These are phyloP conservation scores for Lentinula lateritia DNA, from an alignment of 768 basidiomycete species.

Conservation along the genomic window DNA sequence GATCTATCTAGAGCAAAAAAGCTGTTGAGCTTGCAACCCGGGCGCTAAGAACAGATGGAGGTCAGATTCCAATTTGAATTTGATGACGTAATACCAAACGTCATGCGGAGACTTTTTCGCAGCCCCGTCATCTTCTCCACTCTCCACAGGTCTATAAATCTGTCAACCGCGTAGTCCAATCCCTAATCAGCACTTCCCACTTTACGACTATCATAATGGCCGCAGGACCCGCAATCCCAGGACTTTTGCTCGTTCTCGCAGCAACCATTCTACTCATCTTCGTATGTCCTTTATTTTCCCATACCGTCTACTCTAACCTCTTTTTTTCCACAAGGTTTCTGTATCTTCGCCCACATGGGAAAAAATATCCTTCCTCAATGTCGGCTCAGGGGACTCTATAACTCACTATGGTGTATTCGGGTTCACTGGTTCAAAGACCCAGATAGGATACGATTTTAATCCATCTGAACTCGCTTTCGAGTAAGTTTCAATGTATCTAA, in stretches of 20 bases:
- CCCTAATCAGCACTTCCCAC: not conserved
- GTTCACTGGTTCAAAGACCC: constrained; percentile 48
- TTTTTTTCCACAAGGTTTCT: no score
- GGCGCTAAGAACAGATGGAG: no score
- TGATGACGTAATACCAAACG: not conserved
- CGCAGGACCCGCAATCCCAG: constrained; percentile 59
- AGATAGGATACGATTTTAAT: constrained; percentile 55
- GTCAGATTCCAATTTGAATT: no score
- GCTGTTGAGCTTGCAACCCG: no score
- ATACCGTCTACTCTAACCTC: no score
- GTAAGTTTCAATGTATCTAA: constrained; percentile 27
- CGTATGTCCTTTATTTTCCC: constrained; percentile 34
- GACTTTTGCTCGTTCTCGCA: constrained; percentile 65
- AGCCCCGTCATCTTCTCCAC: not conserved
- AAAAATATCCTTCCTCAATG: constrained; percentile 60
- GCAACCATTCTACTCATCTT: constrained; percentile 67
- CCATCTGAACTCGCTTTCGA: constrained; percentile 23
- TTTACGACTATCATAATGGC: constrained; percentile 27
- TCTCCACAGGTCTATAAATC: not conserved
- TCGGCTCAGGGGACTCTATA: constrained; percentile 28
- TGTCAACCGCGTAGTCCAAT: not conserved
- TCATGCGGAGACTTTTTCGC: not conserved
- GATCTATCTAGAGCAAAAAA: no score
- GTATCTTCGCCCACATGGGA: constrained; percentile 76
- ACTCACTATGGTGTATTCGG: constrained; percentile 76